Base-by-base conservation (phyloP, 1,284 basidiomycete genomes). In the Rhizoctonia solani region DNA sequence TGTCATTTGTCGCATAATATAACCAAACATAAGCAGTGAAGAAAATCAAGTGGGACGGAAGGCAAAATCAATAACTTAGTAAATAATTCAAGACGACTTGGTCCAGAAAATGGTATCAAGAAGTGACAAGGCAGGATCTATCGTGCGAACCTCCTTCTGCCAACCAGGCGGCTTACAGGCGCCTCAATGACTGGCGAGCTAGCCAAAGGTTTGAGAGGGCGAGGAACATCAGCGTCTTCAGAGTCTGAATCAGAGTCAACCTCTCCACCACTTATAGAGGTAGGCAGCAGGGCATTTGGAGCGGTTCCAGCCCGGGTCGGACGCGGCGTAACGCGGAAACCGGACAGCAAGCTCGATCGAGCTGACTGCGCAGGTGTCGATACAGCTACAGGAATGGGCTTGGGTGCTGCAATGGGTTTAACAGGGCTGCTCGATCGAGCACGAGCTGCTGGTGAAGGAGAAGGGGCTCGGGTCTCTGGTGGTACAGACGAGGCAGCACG, bases 61-160 rank as follows among this genome's bases (percentile, higher is more conserved):
- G n/a, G n/a, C n/a, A 56, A 59, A 46, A 21, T 2, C 11, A 61
- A 61, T 61, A 61, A 61, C 27, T 61, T 61, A 61, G 19, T 21
- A 13, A 61, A 61, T 61, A 61, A 61, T 50, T 61, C 46, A 61
- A 50, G 21, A 50, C 46, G 29, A 9, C 32, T 34, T 50, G 4
- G 25, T 8, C 46, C 16, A 50, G 41, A 44, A 16, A 58, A 13
- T 23, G 16, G 21, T 3, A 37, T 44, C 1, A 30, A 37, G 41
- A 52, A 52, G 21, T 13, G 16, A 46, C 44, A 9, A 46, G 29
- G 9, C 9, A 6, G 21, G 21, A 11, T 16, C 27, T 46, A 61
- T 37, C 58, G 27, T 8, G n/a, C 44, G 50, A 61, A 49, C n/a
- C n/a, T n/a, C 46, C 58, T 49, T 25, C 58, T 25, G 16, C 58